Conservation (phyloP, 129 eudicot species). For the carrot (Daucus carota) region DH1_v3.0 NC_030385.2:11049001-11049500, state of each 20-base stretch:
- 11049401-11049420: not conserved
- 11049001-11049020: not conserved
- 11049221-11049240: not conserved
- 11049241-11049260: not conserved
- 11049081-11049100: slow-evolving; percentile 82
- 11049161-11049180: not conserved
- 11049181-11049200: slow-evolving; percentile 4
- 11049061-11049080: slow-evolving; percentile 26
- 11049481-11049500: slow-evolving; percentile 72
- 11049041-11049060: not conserved
- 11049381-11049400: not conserved
- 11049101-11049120: slow-evolving; percentile 80
- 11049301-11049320: not conserved
- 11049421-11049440: not conserved
- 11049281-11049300: not conserved
- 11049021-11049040: slow-evolving; percentile 1
- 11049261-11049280: not conserved
- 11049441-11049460: slow-evolving; percentile 31
- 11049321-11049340: not conserved
- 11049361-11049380: not conserved
- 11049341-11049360: not conserved
- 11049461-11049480: slow-evolving; percentile 93
- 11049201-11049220: not conserved
- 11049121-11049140: slow-evolving; percentile 45
- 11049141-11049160: not conserved